Evolutionary conservation across 225 moss, liverwort and hornwort species (phyloP).

Genomic region (Marchantia polymorpha): DNA sequence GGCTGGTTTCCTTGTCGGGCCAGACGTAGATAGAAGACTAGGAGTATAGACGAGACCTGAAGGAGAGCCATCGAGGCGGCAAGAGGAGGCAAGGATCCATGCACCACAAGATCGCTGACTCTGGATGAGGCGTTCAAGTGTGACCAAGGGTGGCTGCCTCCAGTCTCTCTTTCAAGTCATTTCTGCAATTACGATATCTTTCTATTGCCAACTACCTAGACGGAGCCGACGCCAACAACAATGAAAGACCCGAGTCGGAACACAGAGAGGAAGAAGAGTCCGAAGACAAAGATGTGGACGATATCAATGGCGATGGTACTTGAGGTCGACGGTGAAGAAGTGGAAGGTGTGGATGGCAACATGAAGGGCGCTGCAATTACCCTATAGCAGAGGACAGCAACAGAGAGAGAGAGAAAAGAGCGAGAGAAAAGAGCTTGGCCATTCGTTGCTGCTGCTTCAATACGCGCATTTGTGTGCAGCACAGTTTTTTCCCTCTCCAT

Average conservation of each 20-base stretch:
- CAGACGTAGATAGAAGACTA: conserved; percentile 7
- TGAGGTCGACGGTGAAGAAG: conserved; percentile 58
- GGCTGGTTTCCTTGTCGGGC: background rate
- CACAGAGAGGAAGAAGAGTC: conserved; percentile 61
- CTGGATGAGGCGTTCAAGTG: conserved; percentile 74
- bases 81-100: conserved; percentile 42
- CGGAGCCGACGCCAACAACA: conserved; percentile 61
- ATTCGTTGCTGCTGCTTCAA: conserved; percentile 10
- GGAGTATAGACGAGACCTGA: conserved; percentile 63
- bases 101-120: conserved; percentile 51
- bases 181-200: conserved; percentile 61
- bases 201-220: conserved; percentile 78
- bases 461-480: conserved; percentile 17
- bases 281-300: conserved; percentile 66
- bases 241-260: conserved; percentile 80
- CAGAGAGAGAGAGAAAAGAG: background rate
- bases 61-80: conserved; percentile 75
- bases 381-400: conserved; percentile 10
- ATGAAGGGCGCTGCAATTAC: conserved; percentile 46
- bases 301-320: conserved; percentile 38
- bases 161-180: conserved; percentile 47
- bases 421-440: background rate
- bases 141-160: conserved; percentile 63
- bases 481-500: conserved; percentile 2
- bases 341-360: conserved; percentile 51